A percentile compares a stretch with the other conserved stretches of the same genome.
Evolutionary conservation across 1,139 yeast species (phyloP).

Genomic region (Chernovozyma sophiae-reginae): DNA sequence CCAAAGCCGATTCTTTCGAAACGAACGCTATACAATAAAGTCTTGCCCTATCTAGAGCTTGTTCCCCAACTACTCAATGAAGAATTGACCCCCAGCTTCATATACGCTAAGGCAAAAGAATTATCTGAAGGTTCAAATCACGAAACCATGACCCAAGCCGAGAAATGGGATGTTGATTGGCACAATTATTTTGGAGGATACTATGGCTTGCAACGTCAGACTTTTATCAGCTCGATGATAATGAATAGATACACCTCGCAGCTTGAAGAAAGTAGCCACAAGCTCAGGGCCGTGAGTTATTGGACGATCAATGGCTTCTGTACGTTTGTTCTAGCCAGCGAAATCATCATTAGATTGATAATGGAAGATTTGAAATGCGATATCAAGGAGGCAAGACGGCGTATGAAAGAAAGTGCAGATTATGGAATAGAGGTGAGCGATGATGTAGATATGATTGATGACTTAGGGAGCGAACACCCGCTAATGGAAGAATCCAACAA

Average conservation of each 20-base stretch:
- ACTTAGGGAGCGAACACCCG: constrained; percentile 19
- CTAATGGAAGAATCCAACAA: constrained; percentile 11
- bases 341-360: constrained; percentile 49
- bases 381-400: constrained; percentile 40
- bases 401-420: constrained; percentile 47
- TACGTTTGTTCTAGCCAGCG: constrained; percentile 61
- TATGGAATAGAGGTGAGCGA: constrained; percentile 53
- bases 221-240: constrained; percentile 41
- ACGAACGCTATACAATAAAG: constrained; percentile 19
- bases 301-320: constrained; percentile 59
- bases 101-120: constrained; percentile 45
- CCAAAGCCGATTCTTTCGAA: constrained; percentile 28
- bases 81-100: constrained; percentile 35
- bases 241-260: constrained; percentile 22
- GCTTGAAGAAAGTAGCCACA: constrained; percentile 19
- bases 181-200: constrained; percentile 54
- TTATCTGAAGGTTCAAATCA: constrained; percentile 33
- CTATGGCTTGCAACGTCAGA: constrained; percentile 57
- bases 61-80: constrained; percentile 46
- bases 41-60: constrained; percentile 24
- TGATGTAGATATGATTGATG: constrained; percentile 28
- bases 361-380: constrained; percentile 40
- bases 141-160: constrained; percentile 44
- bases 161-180: constrained; percentile 46
- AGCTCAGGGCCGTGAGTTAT: constrained; percentile 47